phyloP scores from a whole-genome alignment of 306 rosid genomes.

The Phaseolus lunatus region DNA sequence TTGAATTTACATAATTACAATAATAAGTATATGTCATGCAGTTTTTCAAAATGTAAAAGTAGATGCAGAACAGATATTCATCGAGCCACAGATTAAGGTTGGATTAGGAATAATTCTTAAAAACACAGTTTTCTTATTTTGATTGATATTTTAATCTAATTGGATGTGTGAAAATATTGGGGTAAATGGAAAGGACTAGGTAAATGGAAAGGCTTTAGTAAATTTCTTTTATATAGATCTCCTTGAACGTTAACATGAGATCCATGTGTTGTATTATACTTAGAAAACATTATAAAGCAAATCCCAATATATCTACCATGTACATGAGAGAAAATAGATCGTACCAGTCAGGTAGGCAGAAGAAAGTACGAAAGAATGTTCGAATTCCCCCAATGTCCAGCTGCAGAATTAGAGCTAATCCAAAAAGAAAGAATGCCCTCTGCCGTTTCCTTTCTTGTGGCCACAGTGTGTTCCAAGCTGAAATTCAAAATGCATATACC shows the following conservation, averaged over 20 bases:
- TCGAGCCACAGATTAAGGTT: no score
- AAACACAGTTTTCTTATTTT: no score
- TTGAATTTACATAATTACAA: no score
- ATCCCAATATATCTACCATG: slow-evolving; percentile 30
- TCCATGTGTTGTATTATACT: slow-evolving; percentile 18
- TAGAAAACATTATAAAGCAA: slow-evolving; percentile 31
- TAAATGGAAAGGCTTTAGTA: no score
- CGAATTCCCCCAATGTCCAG: slow-evolving; percentile 91
- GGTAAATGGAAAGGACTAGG: no score
- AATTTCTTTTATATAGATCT: background rate
- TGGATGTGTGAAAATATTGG: no score
- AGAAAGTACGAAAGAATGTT: slow-evolving; percentile 91
- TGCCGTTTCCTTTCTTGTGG: slow-evolving; percentile 97
- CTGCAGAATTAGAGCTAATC: slow-evolving; percentile 85
- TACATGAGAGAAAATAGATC: slow-evolving; percentile 45
- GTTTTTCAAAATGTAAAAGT: no score
- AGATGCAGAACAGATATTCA: no score
- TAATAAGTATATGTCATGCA: no score
- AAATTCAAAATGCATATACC: slow-evolving; percentile 27
- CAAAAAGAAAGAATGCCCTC: slow-evolving; percentile 93
- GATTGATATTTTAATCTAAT: no score
- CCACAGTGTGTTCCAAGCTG: slow-evolving; percentile 98
- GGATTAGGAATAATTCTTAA: no score
- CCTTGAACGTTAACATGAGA: slow-evolving; percentile 8
- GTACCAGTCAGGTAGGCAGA: slow-evolving; percentile 87